Conservation (phyloP, 176 grass and related monocot genomes). For the Triticum urartu region DNA sequence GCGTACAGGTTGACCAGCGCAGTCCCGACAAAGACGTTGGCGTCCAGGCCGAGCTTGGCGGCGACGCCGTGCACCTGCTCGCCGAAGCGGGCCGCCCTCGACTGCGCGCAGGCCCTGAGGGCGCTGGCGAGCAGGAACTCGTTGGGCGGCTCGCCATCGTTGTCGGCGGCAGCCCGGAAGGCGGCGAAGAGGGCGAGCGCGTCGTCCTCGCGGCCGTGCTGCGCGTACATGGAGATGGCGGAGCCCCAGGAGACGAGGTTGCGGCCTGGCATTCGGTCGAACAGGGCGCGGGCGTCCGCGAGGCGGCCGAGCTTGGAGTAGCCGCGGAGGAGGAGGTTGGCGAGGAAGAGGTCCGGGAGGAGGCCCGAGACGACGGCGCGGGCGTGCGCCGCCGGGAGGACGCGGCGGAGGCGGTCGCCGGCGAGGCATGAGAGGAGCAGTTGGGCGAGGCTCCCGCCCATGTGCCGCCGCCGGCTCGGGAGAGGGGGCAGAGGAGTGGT, state of each 20-base stretch:
- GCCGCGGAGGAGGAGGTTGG: slow-evolving; percentile 56
- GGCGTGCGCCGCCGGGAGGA: slow-evolving; percentile 48
- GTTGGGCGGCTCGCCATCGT: slow-evolving; percentile 16
- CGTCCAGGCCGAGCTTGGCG: slow-evolving; percentile 41
- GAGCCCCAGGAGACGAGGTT: slow-evolving; percentile 77
- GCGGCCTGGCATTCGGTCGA: slow-evolving; percentile 51
- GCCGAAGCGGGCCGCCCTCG: slow-evolving; percentile 13
- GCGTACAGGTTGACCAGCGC: slow-evolving; percentile 56
- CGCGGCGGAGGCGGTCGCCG: slow-evolving; percentile 33
- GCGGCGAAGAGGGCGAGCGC: slow-evolving; percentile 38
- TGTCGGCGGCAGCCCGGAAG: slow-evolving; percentile 14
- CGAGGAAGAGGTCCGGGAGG: slow-evolving; percentile 18
- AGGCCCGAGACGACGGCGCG: slow-evolving; percentile 1
- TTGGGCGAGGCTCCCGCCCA: background rate
- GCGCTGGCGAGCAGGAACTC: slow-evolving; percentile 70
- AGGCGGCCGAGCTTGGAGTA: slow-evolving; percentile 51
- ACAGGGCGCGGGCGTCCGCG: slow-evolving; percentile 37
- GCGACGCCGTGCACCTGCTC: slow-evolving; percentile 54
- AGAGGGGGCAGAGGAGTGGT: background rate
- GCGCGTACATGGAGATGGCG: slow-evolving; percentile 66
- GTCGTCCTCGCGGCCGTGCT: slow-evolving; percentile 28
- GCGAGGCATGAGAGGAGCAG: slow-evolving; percentile 55
- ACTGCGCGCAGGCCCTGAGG: slow-evolving; percentile 57
- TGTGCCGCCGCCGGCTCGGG: background rate
- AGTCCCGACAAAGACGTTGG: slow-evolving; percentile 53